These are phyloP conservation scores for Solidago caesia DNA, from an alignment of 129 eudicot genomes.

Conservation along the genomic window DNA sequence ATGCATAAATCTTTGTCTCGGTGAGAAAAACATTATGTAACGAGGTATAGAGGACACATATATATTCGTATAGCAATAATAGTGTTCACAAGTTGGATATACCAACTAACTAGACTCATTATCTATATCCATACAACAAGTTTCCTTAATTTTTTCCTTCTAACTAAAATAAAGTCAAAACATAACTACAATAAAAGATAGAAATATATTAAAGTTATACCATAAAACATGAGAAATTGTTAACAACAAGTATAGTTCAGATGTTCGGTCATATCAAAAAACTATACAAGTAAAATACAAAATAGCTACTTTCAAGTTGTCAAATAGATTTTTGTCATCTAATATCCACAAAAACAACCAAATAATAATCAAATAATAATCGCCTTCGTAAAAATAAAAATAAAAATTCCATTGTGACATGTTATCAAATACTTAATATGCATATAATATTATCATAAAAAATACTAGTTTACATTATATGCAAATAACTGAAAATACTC, in stretches of 20 bases:
- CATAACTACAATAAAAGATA: background rate
- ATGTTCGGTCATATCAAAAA: too few relatives aligned
- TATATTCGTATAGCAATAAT: background rate
- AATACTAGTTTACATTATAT: too few relatives aligned
- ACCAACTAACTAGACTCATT: background rate
- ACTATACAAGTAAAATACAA: background rate
- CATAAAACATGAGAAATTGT: background rate
- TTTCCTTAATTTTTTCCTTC: background rate
- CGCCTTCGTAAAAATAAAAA: too few relatives aligned
- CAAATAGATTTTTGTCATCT: background rate
- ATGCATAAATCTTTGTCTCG: background rate
- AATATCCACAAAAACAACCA: background rate
- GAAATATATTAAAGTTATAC: too few relatives aligned
- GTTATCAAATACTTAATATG: background rate
- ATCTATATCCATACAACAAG: background rate
- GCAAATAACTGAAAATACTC: too few relatives aligned
- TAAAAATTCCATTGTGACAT: too few relatives aligned
- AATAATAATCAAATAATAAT: background rate
- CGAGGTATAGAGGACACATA: background rate
- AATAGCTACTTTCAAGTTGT: background rate
- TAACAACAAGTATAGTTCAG: too few relatives aligned
- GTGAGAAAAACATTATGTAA: background rate
- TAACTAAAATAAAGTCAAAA: background rate
- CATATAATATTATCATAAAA: background rate
- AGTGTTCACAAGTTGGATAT: background rate